Evolutionary conservation across 2,329 filamentous ascomycete genomes (phyloP).

Genomic region (Colletotrichum salicis): DNA sequence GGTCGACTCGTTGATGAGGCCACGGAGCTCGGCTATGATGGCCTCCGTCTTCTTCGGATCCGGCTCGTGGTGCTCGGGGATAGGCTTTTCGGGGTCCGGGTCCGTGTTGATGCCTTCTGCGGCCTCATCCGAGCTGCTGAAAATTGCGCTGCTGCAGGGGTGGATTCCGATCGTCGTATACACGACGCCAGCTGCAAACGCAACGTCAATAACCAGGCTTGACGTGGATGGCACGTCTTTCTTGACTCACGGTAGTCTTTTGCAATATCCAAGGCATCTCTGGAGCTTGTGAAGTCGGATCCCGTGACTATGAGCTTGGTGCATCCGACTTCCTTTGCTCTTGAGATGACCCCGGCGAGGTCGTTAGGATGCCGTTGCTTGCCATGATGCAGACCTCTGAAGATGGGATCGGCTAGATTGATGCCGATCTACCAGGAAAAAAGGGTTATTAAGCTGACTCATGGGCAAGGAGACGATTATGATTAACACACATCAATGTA

Average conservation of each 20-base stretch:
- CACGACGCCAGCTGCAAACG: conserved; percentile 74
- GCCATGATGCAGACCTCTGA: conserved; percentile 84
- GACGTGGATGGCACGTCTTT: background rate
- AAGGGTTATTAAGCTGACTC: conserved; percentile 30
- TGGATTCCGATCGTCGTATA: conserved; percentile 95
- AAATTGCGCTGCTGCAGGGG: conserved; percentile 85
- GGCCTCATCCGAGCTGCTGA: conserved; percentile 66
- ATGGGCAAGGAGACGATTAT: background rate
- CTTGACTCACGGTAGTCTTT: conserved; percentile 74
- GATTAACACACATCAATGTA: conserved; percentile 69
- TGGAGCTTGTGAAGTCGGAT: conserved; percentile 82
- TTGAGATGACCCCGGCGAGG: conserved; percentile 78
- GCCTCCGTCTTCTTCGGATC: conserved; percentile 56
- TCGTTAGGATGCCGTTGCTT: conserved; percentile 80
- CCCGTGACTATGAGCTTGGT: conserved; percentile 93
- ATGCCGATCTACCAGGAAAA: conserved; percentile 77
- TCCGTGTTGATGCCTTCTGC: conserved; percentile 63
- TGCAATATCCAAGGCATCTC: conserved; percentile 78
- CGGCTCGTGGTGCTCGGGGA: conserved; percentile 59
- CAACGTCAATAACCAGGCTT: conserved; percentile 24
- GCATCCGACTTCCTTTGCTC: conserved; percentile 83
- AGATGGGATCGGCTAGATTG: conserved; percentile 94
- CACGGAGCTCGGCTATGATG: conserved; percentile 69
- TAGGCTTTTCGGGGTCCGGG: conserved; percentile 59
- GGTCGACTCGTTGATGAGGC: conserved; percentile 71